Evolutionary conservation across 2,329 filamentous ascomycete genomes (phyloP).

Genomic region (Aotearoamyces nothofagi): DNA sequence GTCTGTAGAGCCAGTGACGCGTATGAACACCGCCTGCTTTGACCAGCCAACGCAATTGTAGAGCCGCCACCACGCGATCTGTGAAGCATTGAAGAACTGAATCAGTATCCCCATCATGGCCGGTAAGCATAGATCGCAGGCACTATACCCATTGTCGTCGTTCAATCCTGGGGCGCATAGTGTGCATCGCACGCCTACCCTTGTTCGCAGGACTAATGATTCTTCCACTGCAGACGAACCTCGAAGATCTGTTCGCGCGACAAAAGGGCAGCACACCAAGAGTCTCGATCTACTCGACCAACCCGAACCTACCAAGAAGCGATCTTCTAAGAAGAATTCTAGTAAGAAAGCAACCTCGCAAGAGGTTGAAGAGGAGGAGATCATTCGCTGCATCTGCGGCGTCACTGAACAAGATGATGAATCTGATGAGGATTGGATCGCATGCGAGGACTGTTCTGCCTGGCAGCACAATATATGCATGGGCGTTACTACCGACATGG

Average conservation of each 20-base stretch:
- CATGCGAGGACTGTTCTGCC: slow-evolving; percentile 78
- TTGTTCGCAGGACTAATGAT: slow-evolving; percentile 11
- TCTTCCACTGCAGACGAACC: slow-evolving; percentile 48
- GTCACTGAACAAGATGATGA: slow-evolving; percentile 75
- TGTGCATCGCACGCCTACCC: background rate
- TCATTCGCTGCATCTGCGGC: slow-evolving; percentile 89
- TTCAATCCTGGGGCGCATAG: background rate
- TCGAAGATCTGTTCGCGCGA: slow-evolving; percentile 85
- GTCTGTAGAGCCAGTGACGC: slow-evolving; percentile 19
- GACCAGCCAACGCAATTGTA: slow-evolving; percentile 14
- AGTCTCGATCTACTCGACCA: slow-evolving; percentile 64
- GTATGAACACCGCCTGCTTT: slow-evolving; percentile 18
- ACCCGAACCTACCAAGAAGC: slow-evolving; percentile 33
- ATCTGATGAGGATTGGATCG: slow-evolving; percentile 84
- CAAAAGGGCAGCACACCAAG: slow-evolving; percentile 91
- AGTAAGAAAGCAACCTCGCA: slow-evolving; percentile 33
- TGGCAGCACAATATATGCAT: slow-evolving; percentile 99
- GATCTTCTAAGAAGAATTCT: slow-evolving; percentile 28
- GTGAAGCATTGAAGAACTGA: slow-evolving; percentile 12
- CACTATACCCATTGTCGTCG: background rate
- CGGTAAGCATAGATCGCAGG: slow-evolving; percentile 34
- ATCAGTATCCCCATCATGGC: slow-evolving; percentile 27
- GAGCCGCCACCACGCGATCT: slow-evolving; percentile 10
- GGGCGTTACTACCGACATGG: slow-evolving; percentile 63
- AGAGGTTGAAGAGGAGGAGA: slow-evolving; percentile 32